Conservation (phyloP, 106 monocot genomes). For the Chionographis japonica region DNA sequence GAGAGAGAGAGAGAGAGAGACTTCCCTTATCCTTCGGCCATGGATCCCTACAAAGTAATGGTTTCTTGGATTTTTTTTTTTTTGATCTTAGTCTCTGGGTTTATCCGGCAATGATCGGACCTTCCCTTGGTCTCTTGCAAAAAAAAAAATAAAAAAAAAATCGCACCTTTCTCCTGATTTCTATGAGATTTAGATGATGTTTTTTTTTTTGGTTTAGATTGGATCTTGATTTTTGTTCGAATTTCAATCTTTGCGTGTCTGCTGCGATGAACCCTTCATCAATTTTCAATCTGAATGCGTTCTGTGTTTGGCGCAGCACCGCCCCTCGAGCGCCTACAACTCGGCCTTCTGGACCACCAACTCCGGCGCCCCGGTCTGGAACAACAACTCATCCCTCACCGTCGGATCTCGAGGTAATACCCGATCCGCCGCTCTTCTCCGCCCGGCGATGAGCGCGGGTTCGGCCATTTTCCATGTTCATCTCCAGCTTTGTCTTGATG, state of each 20-base stretch:
- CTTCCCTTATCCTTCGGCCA: conserved; percentile 4
- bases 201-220: too few species aligned
- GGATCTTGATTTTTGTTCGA: neutral
- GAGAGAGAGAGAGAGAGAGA: neutral
- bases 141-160: too few species aligned
- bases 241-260: neutral
- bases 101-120: too few species aligned
- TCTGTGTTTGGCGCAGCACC: conserved; percentile 46
- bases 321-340: conserved; percentile 77
- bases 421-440: neutral
- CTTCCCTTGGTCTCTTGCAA: too few species aligned
- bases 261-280: neutral
- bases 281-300: neutral
- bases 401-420: conserved; percentile 74
- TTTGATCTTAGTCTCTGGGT: too few species aligned
- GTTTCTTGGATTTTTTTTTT: neutral
- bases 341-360: conserved; percentile 83
- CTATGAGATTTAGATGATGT: too few species aligned
- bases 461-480: too few species aligned
- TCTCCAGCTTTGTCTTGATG: too few species aligned
- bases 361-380: conserved; percentile 96
- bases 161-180: too few species aligned
- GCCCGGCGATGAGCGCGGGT: too few species aligned
- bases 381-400: conserved; percentile 90
- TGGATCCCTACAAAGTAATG: conserved; percentile 76